Percentiles rank a stretch among this genome's conserved stretches.
Evolutionary conservation across 176 grass and related monocot species (phyloP).

Genomic region (Aegilops speltoides): DNA sequence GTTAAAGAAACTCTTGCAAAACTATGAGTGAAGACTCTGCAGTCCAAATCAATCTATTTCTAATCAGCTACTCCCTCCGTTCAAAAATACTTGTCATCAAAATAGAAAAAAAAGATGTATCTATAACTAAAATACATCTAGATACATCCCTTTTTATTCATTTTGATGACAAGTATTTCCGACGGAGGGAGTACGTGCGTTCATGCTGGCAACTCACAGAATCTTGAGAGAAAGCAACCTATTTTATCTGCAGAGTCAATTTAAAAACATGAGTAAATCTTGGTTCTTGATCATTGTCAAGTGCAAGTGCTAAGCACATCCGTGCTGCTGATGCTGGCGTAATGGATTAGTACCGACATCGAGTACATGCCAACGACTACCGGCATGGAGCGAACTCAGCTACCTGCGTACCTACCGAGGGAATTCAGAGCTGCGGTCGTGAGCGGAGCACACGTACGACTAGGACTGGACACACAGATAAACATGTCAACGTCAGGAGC

Average conservation of each 20-base stretch:
- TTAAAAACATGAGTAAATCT: slow-evolving; percentile 22
- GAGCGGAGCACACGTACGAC: slow-evolving; percentile 23
- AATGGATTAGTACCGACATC: not conserved
- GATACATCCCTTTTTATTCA: no score
- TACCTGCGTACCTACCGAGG: slow-evolving; percentile 14
- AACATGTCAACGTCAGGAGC: slow-evolving; percentile 31
- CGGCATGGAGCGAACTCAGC: slow-evolving; percentile 3
- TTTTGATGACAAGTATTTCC: no score
- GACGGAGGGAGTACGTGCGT: no score
- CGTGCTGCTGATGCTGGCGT: not conserved
- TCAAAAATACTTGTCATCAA: no score
- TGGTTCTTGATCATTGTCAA: slow-evolving; percentile 11
- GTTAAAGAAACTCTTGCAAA: not conserved
- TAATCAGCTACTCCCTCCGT: not conserved
- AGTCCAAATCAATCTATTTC: not conserved
- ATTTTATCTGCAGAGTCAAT: not conserved
- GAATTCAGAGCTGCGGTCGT: slow-evolving; percentile 1
- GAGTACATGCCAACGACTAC: slow-evolving; percentile 40
- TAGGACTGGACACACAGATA: not conserved
- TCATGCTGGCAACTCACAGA: not conserved
- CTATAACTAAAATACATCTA: no score
- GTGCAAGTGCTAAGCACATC: slow-evolving; percentile 26
- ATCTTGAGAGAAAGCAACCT: not conserved
- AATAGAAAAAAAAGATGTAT: no score
- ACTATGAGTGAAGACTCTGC: not conserved